Percentiles rank a stretch among this genome's conserved stretches.
These are phyloP conservation scores for Scutellaria baicalensis DNA, from an alignment of 257 asterid species.

Conservation along the genomic window DNA sequence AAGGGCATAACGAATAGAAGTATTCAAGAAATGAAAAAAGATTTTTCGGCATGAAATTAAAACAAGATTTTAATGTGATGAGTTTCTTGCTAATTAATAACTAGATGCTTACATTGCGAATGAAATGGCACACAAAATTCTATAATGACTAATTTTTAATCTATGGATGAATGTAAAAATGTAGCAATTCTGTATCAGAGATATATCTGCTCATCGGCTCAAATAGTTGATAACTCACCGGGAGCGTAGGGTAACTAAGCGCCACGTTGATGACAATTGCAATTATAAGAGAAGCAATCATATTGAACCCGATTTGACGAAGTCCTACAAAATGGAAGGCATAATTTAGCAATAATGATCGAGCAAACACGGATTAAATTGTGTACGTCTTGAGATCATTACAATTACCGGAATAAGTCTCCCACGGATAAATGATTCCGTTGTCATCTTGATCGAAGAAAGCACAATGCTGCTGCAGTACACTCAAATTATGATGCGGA, in stretches of 20 bases:
- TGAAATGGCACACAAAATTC: no score
- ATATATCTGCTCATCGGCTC: no score
- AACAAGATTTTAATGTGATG: no score
- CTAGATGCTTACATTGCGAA: no score
- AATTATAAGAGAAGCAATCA: slow-evolving; percentile 40
- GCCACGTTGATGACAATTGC: slow-evolving; percentile 44
- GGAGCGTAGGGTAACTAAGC: slow-evolving; percentile 68
- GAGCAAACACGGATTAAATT: background rate
- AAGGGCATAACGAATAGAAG: no score
- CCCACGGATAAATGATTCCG: slow-evolving; percentile 80
- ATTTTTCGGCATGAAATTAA: no score
- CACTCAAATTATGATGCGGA: slow-evolving; percentile 48
- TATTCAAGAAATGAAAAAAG: no score
- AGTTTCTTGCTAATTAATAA: no score
- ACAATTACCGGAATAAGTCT: slow-evolving; percentile 23
- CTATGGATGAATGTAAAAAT: no score
- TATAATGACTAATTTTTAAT: no score
- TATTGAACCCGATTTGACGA: slow-evolving; percentile 70
- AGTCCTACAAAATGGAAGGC: slow-evolving; percentile 26
- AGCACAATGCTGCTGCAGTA: slow-evolving; percentile 79
- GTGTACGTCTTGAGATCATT: background rate
- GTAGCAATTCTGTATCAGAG: no score
- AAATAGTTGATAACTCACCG: slow-evolving; percentile 39
- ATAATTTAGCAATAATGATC: background rate
- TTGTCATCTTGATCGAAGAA: slow-evolving; percentile 74